A percentile compares a stretch with the other conserved stretches of the same genome.
These are phyloP conservation scores for Diversispora eburnea DNA, from an alignment of 192 early-diverging fungal genomes.

Conservation along the genomic window DNA sequence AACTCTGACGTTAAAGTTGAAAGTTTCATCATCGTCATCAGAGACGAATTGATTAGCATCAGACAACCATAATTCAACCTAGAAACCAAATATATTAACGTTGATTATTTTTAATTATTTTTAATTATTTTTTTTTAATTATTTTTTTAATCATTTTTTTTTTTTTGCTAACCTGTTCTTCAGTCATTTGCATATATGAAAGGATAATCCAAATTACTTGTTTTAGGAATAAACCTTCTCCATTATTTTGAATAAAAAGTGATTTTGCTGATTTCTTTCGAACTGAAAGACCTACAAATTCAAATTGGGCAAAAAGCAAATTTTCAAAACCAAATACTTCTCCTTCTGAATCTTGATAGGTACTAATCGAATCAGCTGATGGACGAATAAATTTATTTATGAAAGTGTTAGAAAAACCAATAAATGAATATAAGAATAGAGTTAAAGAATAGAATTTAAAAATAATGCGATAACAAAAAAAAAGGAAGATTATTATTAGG, in stretches of 20 bases:
- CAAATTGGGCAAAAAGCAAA: constrained; percentile 64
- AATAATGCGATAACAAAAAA: neutral
- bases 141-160: neutral
- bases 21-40: constrained; percentile 87
- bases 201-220: constrained; percentile 59
- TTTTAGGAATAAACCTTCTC: constrained; percentile 44
- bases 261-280: constrained; percentile 51
- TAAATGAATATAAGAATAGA: neutral
- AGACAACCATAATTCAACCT: constrained; percentile 73
- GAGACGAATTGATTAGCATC: constrained; percentile 88
- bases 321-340: constrained; percentile 63
- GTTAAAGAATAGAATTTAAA: constrained; percentile 1
- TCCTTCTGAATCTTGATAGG: constrained; percentile 69
- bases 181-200: constrained; percentile 78
- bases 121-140: no score
- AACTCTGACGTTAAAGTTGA: constrained; percentile 82
- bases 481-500: constrained; percentile 17
- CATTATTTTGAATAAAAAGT: constrained; percentile 49
- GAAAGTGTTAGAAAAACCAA: constrained; percentile 7
- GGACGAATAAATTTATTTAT: constrained; percentile 46
- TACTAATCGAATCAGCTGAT: constrained; percentile 36
- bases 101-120: no score
- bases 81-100: constrained; percentile 3
- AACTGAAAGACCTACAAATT: constrained; percentile 57
- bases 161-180: constrained; percentile 48